A percentile compares a stretch with the other conserved stretches of the same genome.
Evolutionary conservation across 306 rosid species (phyloP).

Genomic region (Gastrolobium villosum): DNA sequence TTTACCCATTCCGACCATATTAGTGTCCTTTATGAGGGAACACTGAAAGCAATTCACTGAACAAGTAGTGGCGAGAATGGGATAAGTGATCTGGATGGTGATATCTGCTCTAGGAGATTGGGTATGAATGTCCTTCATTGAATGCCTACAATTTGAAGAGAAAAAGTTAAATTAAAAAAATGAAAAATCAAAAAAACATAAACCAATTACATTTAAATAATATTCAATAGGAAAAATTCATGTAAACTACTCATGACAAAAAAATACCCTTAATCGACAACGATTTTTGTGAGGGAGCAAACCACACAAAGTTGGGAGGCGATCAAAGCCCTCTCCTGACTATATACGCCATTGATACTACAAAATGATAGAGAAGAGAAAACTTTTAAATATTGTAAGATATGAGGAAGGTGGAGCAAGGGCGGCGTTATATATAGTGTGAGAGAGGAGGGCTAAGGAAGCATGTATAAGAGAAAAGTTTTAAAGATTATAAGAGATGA

Average conservation of each 20-base stretch:
- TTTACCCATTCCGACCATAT: background rate
- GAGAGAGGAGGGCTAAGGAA: background rate
- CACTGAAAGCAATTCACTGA: conserved; percentile 18
- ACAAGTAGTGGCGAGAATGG: conserved; percentile 31
- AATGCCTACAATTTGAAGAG: no score
- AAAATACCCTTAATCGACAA: no score
- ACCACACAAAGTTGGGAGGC: no score
- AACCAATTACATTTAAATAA: background rate
- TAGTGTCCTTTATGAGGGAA: conserved; percentile 44
- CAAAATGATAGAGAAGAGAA: background rate
- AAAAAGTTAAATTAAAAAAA: background rate
- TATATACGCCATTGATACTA: no score
- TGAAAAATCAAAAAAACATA: background rate
- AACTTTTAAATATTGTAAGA: background rate
- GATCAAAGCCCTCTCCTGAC: no score
- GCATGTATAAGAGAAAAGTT: no score
- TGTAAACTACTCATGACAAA: no score
- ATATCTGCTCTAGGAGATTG: background rate
- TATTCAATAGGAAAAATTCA: no score
- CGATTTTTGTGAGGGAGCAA: background rate
- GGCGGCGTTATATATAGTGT: background rate
- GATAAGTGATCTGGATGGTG: background rate
- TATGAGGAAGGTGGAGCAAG: background rate
- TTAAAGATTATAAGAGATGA: no score
- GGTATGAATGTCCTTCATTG: background rate